Base-by-base conservation (phyloP, 1,284 basidiomycete species). In the Ustilago xerochloae region DNA sequence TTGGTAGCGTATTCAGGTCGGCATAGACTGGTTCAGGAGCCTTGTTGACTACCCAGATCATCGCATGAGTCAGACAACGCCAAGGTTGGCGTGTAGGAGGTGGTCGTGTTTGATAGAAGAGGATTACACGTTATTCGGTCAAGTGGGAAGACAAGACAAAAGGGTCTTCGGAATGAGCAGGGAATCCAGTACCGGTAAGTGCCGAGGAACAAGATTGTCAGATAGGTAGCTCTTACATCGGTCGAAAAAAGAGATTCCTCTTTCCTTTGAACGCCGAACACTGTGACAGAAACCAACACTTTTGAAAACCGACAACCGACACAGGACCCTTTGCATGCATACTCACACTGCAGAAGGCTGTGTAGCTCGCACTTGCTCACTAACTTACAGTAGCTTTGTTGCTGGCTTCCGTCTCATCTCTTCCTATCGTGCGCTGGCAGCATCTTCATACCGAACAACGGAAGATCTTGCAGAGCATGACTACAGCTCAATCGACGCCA, bases 11-110 rank as follows among this genome's bases (percentile, higher is more conserved):
- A 12, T 51, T 48, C 6, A 61, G 20, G 26, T 78, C 73, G 22
- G 65, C n/a, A 28, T 70, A 75, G 15, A 57, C 74, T 13, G 76
- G 76, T 35, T 58, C 43, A 2, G 62, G 65, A 1, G 51, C 41
- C 16, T 13, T 47, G 33, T 67, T 73, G 52, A 67, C 69, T 33
- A 48, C 38, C 60, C 60, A 68, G n/a, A 59, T 30, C 66, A 68
- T 63, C 7, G 20, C 38, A 16, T 18, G 7, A 16, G 30, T 18
- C 28, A 18, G 12, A 15, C 18, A 22, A 29, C n/a, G n/a, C n/a
- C n/a, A n/a, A 6, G 49, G 18, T 3, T 51, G 24, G 15, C 24
- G 33, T 13, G 32, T 22, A n/a, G 47, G 12, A 10, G 30, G 22
- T 7, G 29, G 18, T 22, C 18, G 46, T 38, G 49, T 35, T 29